Percentiles rank a stretch among this genome's conserved stretches.
Evolutionary conservation across 2,329 filamentous ascomycete genomes (phyloP).

Genomic region (Trichoderma sp.): DNA sequence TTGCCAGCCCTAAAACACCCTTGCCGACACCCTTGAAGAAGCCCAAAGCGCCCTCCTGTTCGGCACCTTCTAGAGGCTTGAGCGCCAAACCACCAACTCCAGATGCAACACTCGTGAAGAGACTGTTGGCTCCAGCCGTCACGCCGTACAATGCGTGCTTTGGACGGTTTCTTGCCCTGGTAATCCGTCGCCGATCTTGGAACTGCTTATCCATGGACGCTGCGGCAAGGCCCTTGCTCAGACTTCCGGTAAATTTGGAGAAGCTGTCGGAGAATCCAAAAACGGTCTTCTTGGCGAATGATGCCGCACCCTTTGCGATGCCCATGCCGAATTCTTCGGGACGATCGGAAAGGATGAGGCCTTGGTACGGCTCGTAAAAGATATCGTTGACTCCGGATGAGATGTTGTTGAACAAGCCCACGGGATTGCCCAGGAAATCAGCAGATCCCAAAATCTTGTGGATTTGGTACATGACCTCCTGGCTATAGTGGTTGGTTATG

Average conservation of each 20-base stretch:
- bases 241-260: slow-evolving; percentile 94
- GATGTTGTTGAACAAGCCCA: slow-evolving; percentile 96
- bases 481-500: slow-evolving; percentile 91
- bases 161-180: slow-evolving; percentile 84
- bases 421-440: slow-evolving; percentile 95
- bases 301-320: slow-evolving; percentile 93
- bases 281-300: slow-evolving; percentile 97
- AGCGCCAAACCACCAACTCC: slow-evolving; percentile 90
- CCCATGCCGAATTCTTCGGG: slow-evolving; percentile 93
- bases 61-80: slow-evolving; percentile 91
- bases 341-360: slow-evolving; percentile 91
- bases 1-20: slow-evolving; percentile 88
- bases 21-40: slow-evolving; percentile 99
- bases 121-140: slow-evolving; percentile 90
- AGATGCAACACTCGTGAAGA: slow-evolving; percentile 87
- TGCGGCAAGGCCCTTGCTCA: slow-evolving; percentile 93
- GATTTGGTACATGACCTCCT: slow-evolving; percentile 92
- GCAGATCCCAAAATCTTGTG: slow-evolving; percentile 97
- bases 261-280: slow-evolving; percentile 97
- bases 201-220: slow-evolving; percentile 98
- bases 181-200: slow-evolving; percentile 93
- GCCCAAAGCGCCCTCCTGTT: slow-evolving; percentile 88
- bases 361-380: slow-evolving; percentile 99
- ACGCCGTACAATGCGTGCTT: slow-evolving; percentile 98
- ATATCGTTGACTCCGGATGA: slow-evolving; percentile 96